These are phyloP conservation scores for Ogataea naganishii DNA, from an alignment of 805 yeast genomes.

Conservation along the genomic window DNA sequence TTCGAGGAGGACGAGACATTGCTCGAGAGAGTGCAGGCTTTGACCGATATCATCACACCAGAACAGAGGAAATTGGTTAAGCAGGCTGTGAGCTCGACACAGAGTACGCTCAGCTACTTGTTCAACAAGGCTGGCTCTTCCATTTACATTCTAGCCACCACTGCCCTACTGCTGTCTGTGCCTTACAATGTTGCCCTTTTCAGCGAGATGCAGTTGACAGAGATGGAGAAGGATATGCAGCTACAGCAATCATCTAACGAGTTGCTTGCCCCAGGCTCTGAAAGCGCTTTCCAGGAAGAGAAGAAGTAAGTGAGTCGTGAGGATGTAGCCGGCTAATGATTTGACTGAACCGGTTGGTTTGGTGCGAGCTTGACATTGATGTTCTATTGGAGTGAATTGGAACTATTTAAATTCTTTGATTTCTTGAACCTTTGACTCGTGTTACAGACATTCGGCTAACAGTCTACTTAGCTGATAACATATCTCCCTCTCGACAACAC, in stretches of 20 bases:
- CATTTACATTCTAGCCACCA: constrained; percentile 80
- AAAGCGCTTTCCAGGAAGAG: constrained; percentile 27
- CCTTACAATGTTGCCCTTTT: constrained; percentile 86
- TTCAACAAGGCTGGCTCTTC: constrained; percentile 60
- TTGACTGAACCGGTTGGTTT: too few relatives aligned
- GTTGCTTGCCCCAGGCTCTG: constrained; percentile 62
- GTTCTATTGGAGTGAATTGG: too few relatives aligned
- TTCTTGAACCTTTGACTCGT: too few relatives aligned
- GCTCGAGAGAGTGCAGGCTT: constrained; percentile 80
- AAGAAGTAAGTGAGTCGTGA: too few relatives aligned
- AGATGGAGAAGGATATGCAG: constrained; percentile 87
- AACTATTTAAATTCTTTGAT: too few relatives aligned
- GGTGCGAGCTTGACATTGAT: too few relatives aligned
- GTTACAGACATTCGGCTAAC: background rate
- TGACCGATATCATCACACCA: constrained; percentile 89
- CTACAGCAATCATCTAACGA: constrained; percentile 65
- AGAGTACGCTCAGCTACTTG: constrained; percentile 23
- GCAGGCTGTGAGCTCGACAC: constrained; percentile 14
- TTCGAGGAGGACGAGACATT: constrained; percentile 81
- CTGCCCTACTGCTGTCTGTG: constrained; percentile 80
- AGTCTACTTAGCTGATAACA: background rate
- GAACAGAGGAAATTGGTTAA: constrained; percentile 53
- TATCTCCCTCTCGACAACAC: background rate
- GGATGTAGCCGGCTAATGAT: too few relatives aligned
- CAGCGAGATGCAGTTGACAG: constrained; percentile 88